Percentiles rank a stretch among this genome's conserved stretches.
Conservation (phyloP, 495 filamentous ascomycete species). For the Penicillium goetzii region DNA sequence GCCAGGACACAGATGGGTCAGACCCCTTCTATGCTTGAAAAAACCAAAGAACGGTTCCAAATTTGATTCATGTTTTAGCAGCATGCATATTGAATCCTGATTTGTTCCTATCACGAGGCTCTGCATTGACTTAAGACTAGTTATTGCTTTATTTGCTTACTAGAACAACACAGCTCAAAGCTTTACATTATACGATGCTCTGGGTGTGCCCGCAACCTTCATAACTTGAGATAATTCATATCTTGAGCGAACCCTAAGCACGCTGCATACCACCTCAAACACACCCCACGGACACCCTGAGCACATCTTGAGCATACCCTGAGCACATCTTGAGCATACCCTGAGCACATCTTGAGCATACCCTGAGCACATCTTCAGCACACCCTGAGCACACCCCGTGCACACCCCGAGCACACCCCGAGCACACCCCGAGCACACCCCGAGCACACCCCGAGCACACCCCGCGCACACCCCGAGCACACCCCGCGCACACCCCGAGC, state of each 20-base stretch:
- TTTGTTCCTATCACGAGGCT: not conserved
- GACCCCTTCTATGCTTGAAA: not conserved
- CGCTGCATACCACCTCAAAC: not conserved
- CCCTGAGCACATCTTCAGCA: too few relatives aligned
- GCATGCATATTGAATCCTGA: not conserved
- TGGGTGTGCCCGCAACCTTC: not conserved
- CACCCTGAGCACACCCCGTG: not conserved
- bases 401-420: conserved; percentile 1
- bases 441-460: not conserved
- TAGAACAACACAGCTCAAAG: not conserved
- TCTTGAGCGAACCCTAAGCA: not conserved
- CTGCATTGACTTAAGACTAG: not conserved
- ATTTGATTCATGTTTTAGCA: not conserved
- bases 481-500: not conserved
- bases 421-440: not conserved
- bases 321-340: not conserved
- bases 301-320: not conserved
- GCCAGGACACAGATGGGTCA: conserved; percentile 1
- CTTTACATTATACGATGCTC: not conserved
- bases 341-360: not conserved
- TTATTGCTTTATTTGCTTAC: not conserved
- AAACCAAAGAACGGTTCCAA: not conserved
- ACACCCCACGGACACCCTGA: not conserved
- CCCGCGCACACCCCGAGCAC: not conserved
- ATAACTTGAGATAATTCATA: not conserved